Base-by-base conservation (phyloP, 345 rosid species). In the Salix purpurea region DNA sequence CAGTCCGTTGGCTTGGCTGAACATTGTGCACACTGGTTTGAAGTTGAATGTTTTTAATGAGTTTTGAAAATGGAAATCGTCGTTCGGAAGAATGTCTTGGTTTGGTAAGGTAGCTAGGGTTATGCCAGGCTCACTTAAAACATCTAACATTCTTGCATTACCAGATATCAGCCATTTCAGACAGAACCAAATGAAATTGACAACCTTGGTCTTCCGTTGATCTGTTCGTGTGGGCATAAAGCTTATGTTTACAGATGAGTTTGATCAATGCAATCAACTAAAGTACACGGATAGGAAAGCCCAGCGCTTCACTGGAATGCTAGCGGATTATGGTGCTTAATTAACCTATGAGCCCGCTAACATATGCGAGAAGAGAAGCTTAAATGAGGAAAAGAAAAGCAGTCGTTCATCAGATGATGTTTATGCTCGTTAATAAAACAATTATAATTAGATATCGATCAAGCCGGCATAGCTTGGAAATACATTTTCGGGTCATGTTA, bases 401-500 rank as follows among this genome's bases (percentile, higher is more conserved):
- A 34, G 48, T 12, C 48, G 48, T 44, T 44, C 48, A 44, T 44
- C 16, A 44, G 0, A 56, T 9, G 28, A n/a, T 56, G 78, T 76
- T 34, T 62, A 58, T 61, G 13, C 44, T 69, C 54, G 78, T 52
- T 66, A 23, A 78, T 4, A 50, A 73, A 76, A 73, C 36, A 30
- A 76, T 42, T 16, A 71, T 36, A 77, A 72, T 60, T 65, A 69
- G 77, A 67, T 73, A 77, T 28, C 21, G 76, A 86, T 28, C 23
- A 79, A 84, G 82, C 54, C 14, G 18, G 50, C 32, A 40, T 46
- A 69, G 82, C 61, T 36, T 39, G 80, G 76, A 72, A 78, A 72
- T 77, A 79, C 81, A 85, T 14, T 39, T 34, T 5, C 21, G 77
- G 81, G 69, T 72, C 56, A 72, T 56, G 85, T 81, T 79, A 76